Percentiles rank a stretch among this genome's conserved stretches.
phyloP scores from a whole-genome alignment of 139 green algal species.

The Chlorella sp. region DNA sequence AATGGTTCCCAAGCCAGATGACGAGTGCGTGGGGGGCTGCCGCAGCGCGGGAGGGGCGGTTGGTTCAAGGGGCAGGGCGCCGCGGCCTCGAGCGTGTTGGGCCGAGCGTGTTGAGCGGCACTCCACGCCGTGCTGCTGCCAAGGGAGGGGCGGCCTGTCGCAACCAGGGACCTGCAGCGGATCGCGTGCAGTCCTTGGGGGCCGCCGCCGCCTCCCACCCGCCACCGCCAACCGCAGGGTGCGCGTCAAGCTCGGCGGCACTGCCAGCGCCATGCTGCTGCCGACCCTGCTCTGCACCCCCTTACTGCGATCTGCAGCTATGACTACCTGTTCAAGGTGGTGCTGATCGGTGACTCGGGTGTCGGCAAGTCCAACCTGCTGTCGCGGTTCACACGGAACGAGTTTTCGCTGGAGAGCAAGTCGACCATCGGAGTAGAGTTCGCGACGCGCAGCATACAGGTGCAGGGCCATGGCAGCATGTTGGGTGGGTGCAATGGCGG shows the following conservation, averaged over 20 bases:
- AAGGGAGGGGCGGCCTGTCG: not conserved
- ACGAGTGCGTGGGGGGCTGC: conserved; percentile 65
- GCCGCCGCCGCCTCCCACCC: not conserved
- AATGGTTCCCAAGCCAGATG: conserved; percentile 83
- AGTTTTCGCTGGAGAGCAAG: conserved; percentile 99
- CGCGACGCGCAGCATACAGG: conserved; percentile 97
- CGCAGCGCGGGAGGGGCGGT: no score
- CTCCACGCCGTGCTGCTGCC: no score
- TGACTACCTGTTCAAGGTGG: conserved; percentile 99
- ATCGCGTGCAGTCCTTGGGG: not conserved
- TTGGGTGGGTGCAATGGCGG: no score
- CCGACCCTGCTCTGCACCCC: no score
- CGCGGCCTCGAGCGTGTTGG: no score
- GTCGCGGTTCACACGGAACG: conserved; percentile 97
- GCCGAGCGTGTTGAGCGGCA: no score
- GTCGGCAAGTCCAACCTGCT: conserved; percentile 99
- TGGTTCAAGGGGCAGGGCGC: no score
- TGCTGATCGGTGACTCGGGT: conserved; percentile 98
- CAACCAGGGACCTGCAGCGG: not conserved
- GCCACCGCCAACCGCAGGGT: not conserved
- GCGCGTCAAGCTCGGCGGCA: no score
- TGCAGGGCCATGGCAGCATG: conserved; percentile 31
- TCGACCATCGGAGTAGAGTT: conserved; percentile 99
- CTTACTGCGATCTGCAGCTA: conserved; percentile 76
- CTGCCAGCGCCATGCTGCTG: not conserved